Percentiles rank a stretch among this genome's conserved stretches.
These are phyloP conservation scores for Salicornia ramosissima DNA, from an alignment of 148 eudicot species.

Conservation along the genomic window DNA sequence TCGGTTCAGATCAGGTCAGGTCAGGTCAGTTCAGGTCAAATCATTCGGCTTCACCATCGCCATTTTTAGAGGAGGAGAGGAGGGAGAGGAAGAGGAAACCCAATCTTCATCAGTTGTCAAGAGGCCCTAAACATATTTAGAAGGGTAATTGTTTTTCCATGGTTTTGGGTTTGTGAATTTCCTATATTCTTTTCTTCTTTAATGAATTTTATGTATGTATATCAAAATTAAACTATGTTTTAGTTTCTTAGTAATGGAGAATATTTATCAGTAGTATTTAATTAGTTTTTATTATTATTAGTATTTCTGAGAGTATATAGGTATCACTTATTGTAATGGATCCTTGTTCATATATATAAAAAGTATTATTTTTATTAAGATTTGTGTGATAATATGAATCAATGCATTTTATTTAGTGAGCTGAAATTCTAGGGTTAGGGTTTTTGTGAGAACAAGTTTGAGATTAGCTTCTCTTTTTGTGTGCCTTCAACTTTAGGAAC, in stretches of 20 bases:
- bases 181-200: slow-evolving; percentile 16
- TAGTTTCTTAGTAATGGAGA: not conserved
- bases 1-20: no score
- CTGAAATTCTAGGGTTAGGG: slow-evolving; percentile 30
- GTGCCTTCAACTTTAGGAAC: slow-evolving; percentile 12
- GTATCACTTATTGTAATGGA: not conserved
- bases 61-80: slow-evolving; percentile 13
- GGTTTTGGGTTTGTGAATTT: slow-evolving; percentile 12
- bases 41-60: not conserved
- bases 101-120: slow-evolving; percentile 10
- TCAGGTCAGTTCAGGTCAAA: no score
- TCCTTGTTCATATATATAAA: not conserved
- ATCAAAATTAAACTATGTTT: slow-evolving; percentile 8
- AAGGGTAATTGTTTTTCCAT: slow-evolving; percentile 6
- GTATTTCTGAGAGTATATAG: not conserved
- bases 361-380: no score
- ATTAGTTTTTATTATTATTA: no score
- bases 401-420: not conserved
- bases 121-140: slow-evolving; percentile 8
- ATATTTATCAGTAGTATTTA: not conserved
- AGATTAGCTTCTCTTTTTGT: slow-evolving; percentile 29
- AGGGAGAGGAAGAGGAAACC: slow-evolving; percentile 18
- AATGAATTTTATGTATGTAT: slow-evolving; percentile 16
- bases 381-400: no score
- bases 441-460: slow-evolving; percentile 24